Evolutionary conservation across 768 basidiomycete genomes (phyloP), one percentile per base, ranked within the genome.

Genomic region (Tricholoma matsutake): DNA sequence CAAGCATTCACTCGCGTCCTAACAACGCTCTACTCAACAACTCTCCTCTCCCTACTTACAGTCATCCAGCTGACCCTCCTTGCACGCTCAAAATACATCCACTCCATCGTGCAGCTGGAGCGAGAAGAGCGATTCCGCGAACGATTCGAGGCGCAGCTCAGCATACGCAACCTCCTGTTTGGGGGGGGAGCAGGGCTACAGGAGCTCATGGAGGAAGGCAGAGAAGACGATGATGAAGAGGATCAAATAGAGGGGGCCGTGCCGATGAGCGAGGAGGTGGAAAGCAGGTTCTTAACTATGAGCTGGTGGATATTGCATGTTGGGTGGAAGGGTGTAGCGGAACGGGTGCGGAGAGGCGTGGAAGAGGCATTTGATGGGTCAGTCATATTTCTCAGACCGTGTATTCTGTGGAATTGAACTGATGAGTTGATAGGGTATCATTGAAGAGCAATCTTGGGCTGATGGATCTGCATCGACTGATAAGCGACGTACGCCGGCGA

Each of bases 261-360:
- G 20, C 67, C 68, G 11, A 74, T 87, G 6, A 77, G 72, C 34
- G 87, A 89, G 35, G 89, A 89, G 57, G 84, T 86, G 5, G 94
- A 96, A 72, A 79, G 84, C 61, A 85, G 87, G 68, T 98, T 86
- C 69, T 76, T 97, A 54, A 93, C 91, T 0, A 82, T 96, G 66
- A 91, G 87, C 39, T 98, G 94, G 94, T 96, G 94, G 94, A 78
- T 96, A 9, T 68, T 96, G 58, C 88, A 97, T 69, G 89, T 94
- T 3, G 94, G 96, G 0, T 96, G 95, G 94, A 91, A 88, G 65
- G 88, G 89, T 60, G 81, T 98, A 0, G 86, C 84, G 0, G 85
- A 86, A 64, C 78, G 91, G 39, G 90, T 95, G 0, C 75, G 87
- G 65, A 75, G 81, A 34, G 89, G 84, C 0, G 92, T 95, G 0